These are phyloP conservation scores for Candolleomyces aberdarensis DNA, from an alignment of 768 basidiomycete genomes.

Conservation along the genomic window DNA sequence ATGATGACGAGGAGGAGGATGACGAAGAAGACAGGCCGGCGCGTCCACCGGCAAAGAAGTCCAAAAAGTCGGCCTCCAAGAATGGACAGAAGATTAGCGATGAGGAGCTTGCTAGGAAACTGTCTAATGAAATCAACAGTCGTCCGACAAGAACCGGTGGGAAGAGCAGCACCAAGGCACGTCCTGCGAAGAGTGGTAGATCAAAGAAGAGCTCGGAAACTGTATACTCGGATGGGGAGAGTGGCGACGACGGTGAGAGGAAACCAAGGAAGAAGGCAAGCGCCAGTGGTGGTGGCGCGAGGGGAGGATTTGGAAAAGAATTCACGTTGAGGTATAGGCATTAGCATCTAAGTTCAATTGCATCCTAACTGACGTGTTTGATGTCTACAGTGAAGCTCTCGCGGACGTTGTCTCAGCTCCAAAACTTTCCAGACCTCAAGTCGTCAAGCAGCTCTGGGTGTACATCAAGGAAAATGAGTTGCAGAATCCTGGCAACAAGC, in stretches of 20 bases:
- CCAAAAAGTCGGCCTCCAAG: slow-evolving; percentile 44
- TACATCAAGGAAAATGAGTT: slow-evolving; percentile 80
- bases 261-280: slow-evolving; percentile 43
- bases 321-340: slow-evolving; percentile 60
- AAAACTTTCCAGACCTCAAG: slow-evolving; percentile 80
- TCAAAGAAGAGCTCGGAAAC: slow-evolving; percentile 54
- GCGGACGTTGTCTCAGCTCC: slow-evolving; percentile 65
- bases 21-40: slow-evolving; percentile 25
- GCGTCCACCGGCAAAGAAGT: slow-evolving; percentile 42
- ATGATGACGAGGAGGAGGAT: slow-evolving; percentile 27
- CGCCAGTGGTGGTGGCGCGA: slow-evolving; percentile 40
- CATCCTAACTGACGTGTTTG: slow-evolving; percentile 8
- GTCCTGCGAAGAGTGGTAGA: slow-evolving; percentile 37
- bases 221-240: slow-evolving; percentile 54
- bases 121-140: slow-evolving; percentile 68
- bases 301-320: slow-evolving; percentile 79
- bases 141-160: slow-evolving; percentile 48
- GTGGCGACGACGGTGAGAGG: slow-evolving; percentile 38
- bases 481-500: slow-evolving; percentile 82
- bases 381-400: slow-evolving; percentile 58
- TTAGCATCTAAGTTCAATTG: slow-evolving; percentile 7
- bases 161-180: slow-evolving; percentile 26
- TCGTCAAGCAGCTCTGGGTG: slow-evolving; percentile 87
- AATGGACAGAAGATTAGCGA: slow-evolving; percentile 56
- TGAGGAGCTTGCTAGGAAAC: slow-evolving; percentile 66